These are phyloP conservation scores for Calvatia gigantea DNA, from an alignment of 768 basidiomycete genomes.

Conservation along the genomic window DNA sequence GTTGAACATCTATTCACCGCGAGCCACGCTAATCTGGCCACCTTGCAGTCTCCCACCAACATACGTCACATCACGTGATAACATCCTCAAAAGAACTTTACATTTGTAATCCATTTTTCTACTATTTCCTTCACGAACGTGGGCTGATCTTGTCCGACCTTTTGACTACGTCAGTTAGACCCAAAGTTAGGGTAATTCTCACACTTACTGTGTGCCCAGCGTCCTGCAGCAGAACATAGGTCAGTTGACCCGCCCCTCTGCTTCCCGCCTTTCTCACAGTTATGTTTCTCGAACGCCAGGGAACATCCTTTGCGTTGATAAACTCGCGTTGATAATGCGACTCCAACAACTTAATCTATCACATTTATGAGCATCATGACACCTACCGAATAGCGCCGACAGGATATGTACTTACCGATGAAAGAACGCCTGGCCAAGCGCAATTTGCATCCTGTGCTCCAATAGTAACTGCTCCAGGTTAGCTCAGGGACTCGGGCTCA, in stretches of 20 bases:
- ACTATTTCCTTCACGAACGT: constrained; percentile 18
- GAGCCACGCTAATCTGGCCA: constrained; percentile 1
- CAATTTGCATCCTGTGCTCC: constrained; percentile 27
- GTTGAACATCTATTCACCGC: not conserved
- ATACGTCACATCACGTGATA: constrained; percentile 11
- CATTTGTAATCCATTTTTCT: constrained; percentile 17
- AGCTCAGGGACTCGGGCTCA: not conserved
- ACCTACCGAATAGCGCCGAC: not conserved
- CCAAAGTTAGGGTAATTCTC: too few relatives aligned
- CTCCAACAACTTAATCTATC: constrained; percentile 22
- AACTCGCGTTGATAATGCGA: constrained; percentile 25
- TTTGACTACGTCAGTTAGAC: too few relatives aligned
- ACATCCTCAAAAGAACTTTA: constrained; percentile 1
- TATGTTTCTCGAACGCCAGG: constrained; percentile 21
- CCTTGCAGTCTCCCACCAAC: not conserved
- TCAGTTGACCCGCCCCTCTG: constrained; percentile 30
- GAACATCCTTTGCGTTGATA: constrained; percentile 21
- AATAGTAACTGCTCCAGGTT: constrained; percentile 21
- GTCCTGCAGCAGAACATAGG: constrained; percentile 25
- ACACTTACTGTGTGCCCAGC: constrained; percentile 31
- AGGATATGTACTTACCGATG: constrained; percentile 17
- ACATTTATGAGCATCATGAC: not conserved
- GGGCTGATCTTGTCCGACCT: constrained; percentile 20
- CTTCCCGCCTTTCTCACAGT: constrained; percentile 25
- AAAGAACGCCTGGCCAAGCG: constrained; percentile 26